A percentile compares a stretch with the other conserved stretches of the same genome.
Evolutionary conservation across 805 yeast genomes (phyloP).

Genomic region (Schwanniomyces pseudopolymorphus): DNA sequence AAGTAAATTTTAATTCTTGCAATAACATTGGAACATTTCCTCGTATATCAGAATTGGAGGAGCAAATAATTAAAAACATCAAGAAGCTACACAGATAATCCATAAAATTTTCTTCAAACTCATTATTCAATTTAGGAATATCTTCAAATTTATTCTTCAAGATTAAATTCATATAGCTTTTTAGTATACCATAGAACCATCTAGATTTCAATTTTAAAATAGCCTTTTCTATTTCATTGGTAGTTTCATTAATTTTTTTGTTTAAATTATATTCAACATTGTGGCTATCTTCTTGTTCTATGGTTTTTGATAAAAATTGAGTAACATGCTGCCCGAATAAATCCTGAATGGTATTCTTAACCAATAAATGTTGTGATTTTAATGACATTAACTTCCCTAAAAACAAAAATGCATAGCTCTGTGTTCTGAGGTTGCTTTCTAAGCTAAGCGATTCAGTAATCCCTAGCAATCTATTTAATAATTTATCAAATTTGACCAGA

Average conservation of each 20-base stretch:
- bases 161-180: conserved; percentile 3
- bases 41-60: conserved; percentile 5
- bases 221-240: background rate
- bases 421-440: conserved; percentile 14
- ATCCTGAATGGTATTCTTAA: conserved; percentile 16
- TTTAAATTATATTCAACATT: background rate
- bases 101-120: background rate
- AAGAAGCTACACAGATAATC: conserved; percentile 7
- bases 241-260: background rate
- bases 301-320: conserved; percentile 15
- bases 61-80: conserved; percentile 1
- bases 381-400: conserved; percentile 10
- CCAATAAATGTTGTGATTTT: background rate
- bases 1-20: conserved; percentile 2
- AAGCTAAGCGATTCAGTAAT: conserved; percentile 14
- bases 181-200: conserved; percentile 7
- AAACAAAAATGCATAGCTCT: conserved; percentile 12
- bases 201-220: conserved; percentile 2
- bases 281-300: background rate
- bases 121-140: background rate
- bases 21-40: conserved; percentile 3
- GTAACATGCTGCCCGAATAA: conserved; percentile 33
- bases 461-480: conserved; percentile 28
- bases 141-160: background rate
- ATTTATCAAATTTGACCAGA: conserved; percentile 18